Evolutionary conservation across 2,329 filamentous ascomycete genomes (phyloP).

Genomic region (Verticillium albo-atrum): DNA sequence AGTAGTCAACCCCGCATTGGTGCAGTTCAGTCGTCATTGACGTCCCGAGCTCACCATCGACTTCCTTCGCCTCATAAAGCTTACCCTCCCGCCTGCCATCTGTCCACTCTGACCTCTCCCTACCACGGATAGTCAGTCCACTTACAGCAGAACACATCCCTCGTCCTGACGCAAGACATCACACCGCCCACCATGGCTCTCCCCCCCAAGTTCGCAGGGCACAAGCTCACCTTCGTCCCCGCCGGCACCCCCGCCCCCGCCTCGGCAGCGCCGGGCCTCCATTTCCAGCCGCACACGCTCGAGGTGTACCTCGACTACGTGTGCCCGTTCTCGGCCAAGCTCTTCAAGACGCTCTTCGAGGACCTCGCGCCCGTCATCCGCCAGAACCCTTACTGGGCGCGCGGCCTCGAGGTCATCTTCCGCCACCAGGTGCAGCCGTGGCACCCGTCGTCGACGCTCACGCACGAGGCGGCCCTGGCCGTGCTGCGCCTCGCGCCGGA

Average conservation of each 20-base stretch:
- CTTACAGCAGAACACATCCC: background rate
- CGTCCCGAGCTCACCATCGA: background rate
- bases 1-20: background rate
- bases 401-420: slow-evolving; percentile 71
- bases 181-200: slow-evolving; percentile 56
- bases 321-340: slow-evolving; percentile 65
- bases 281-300: slow-evolving; percentile 51
- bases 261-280: slow-evolving; percentile 26
- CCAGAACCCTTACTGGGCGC: slow-evolving; percentile 49
- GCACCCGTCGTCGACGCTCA: slow-evolving; percentile 81
- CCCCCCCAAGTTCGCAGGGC: slow-evolving; percentile 71
- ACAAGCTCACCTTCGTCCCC: slow-evolving; percentile 53
- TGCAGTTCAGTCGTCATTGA: slow-evolving; percentile 2
- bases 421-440: slow-evolving; percentile 91
- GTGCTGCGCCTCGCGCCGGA: slow-evolving; percentile 66
- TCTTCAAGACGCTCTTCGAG: slow-evolving; percentile 73
- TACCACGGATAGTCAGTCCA: too few species aligned
- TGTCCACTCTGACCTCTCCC: background rate
- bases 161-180: too few species aligned
- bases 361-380: slow-evolving; percentile 62
- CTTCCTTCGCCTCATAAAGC: background rate
- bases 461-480: slow-evolving; percentile 79
- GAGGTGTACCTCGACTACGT: slow-evolving; percentile 83
- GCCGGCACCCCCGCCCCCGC: slow-evolving; percentile 25
- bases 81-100: background rate